These are phyloP conservation scores for Aspergillus quadricinctus DNA, from an alignment of 2,329 filamentous ascomycete genomes.

Conservation along the genomic window DNA sequence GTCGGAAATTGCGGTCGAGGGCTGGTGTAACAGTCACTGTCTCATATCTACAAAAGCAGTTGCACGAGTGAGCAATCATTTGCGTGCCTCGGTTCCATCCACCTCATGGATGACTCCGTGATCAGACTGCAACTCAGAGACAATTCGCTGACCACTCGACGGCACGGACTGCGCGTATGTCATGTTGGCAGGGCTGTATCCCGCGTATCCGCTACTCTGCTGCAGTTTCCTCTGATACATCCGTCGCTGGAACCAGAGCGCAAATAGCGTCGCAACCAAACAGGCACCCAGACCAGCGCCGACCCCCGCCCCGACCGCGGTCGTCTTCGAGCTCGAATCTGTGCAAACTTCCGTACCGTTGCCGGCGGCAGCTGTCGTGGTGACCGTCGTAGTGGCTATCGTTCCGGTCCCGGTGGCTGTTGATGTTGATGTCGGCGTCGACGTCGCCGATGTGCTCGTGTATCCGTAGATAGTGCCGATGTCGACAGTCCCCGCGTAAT, in stretches of 20 bases:
- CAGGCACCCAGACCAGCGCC: conserved; percentile 3
- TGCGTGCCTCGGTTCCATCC: not conserved
- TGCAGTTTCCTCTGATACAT: not conserved
- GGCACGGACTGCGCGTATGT: not conserved
- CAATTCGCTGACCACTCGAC: not conserved
- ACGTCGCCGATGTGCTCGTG: not conserved
- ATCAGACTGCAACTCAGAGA: not conserved
- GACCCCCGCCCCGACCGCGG: not conserved
- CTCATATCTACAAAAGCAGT: not conserved
- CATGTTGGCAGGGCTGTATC: not conserved
- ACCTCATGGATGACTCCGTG: not conserved
- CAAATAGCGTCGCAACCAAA: not conserved
- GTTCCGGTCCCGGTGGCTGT: not conserved
- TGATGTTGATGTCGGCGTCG: not conserved
- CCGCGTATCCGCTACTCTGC: not conserved
- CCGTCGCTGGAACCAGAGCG: conserved; percentile 2
- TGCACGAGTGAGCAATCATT: not conserved
- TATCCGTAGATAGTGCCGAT: conserved; percentile 2
- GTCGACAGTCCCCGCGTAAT: not conserved
- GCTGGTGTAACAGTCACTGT: not conserved
- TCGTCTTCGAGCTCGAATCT: not conserved
- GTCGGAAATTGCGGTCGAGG: not conserved
- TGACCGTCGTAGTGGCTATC: not conserved
- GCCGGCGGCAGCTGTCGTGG: not conserved
- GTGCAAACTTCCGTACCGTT: not conserved